A percentile compares a stretch with the other conserved stretches of the same genome.
Conservation (phyloP, 2,329 filamentous ascomycete species). For the Daldinia sp. region DNA sequence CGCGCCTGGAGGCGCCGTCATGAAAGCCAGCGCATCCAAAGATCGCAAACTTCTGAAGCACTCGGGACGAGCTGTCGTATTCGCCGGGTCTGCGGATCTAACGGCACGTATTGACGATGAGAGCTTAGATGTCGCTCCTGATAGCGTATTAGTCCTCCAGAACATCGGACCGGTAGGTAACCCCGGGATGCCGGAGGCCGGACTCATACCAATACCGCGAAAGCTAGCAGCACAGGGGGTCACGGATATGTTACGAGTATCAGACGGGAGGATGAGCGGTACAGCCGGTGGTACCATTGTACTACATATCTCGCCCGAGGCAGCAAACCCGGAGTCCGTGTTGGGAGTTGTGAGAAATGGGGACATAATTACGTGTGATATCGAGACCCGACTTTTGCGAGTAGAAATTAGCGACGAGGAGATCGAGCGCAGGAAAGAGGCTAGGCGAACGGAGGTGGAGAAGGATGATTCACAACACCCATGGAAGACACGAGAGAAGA, state of each 20-base stretch:
- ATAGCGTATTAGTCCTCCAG: conserved; percentile 79
- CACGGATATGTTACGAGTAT: conserved; percentile 82
- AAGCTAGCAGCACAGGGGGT: conserved; percentile 79
- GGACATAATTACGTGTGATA: conserved; percentile 81
- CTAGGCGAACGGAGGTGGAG: conserved; percentile 61
- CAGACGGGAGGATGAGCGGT: conserved; percentile 86
- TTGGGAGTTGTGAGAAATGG: conserved; percentile 80
- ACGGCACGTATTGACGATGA: conserved; percentile 66
- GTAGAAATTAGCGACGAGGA: conserved; percentile 74
- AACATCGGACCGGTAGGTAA: conserved; percentile 91
- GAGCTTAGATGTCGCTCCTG: conserved; percentile 66
- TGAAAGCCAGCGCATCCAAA: conserved; percentile 88
- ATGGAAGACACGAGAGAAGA: conserved; percentile 50
- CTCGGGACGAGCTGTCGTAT: conserved; percentile 64
- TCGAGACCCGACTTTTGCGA: conserved; percentile 67
- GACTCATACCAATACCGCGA: conserved; percentile 70
- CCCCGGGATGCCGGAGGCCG: conserved; percentile 92
- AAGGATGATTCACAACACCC: conserved; percentile 37
- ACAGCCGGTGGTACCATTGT: conserved; percentile 91
- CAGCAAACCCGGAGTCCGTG: conserved; percentile 76
- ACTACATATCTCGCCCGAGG: conserved; percentile 86
- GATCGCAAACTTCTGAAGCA: conserved; percentile 66
- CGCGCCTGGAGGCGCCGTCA: conserved; percentile 82
- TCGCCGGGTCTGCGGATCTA: conserved; percentile 79
- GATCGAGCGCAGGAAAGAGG: conserved; percentile 65